A percentile compares a stretch with the other conserved stretches of the same genome.
Conservation (phyloP, 2,329 filamentous ascomycete species). For the Thelonectria blattea region DNA sequence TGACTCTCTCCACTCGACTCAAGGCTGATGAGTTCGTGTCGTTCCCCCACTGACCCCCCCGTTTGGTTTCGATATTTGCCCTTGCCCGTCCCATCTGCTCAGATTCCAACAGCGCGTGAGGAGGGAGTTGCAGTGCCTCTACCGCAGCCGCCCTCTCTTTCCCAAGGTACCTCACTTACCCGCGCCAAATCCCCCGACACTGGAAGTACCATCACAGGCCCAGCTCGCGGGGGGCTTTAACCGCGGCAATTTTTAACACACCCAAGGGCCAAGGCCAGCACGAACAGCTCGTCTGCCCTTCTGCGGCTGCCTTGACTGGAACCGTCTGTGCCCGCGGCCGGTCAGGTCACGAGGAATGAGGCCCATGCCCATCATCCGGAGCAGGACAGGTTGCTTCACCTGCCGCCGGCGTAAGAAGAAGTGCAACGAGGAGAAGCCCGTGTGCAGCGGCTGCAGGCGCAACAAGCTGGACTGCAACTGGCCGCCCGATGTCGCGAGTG, state of each 20-base stretch:
- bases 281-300: too few relatives aligned
- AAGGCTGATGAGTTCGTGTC: conserved; percentile 18
- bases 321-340: too few relatives aligned
- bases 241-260: conserved; percentile 14
- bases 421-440: conserved; percentile 59
- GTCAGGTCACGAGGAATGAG: conserved; percentile 36
- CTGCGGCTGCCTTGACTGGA: too few relatives aligned
- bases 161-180: background rate
- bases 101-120: background rate
- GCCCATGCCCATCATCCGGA: conserved; percentile 45
- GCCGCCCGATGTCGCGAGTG: conserved; percentile 37
- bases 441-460: conserved; percentile 59
- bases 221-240: background rate
- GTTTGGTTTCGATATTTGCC: conserved; percentile 20
- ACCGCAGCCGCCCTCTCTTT: background rate
- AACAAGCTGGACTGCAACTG: conserved; percentile 60
- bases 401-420: conserved; percentile 60
- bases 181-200: conserved; percentile 3
- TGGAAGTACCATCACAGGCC: background rate
- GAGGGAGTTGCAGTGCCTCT: background rate
- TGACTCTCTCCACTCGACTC: conserved; percentile 2
- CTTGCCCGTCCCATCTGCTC: background rate
- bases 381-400: conserved; percentile 53
- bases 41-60: conserved; percentile 32
- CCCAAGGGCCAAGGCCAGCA: background rate